Evolutionary conservation across 2,329 filamentous ascomycete species (phyloP), one percentile per base, ranked within the genome.

Genomic region (Xylaria hypoxylon): DNA sequence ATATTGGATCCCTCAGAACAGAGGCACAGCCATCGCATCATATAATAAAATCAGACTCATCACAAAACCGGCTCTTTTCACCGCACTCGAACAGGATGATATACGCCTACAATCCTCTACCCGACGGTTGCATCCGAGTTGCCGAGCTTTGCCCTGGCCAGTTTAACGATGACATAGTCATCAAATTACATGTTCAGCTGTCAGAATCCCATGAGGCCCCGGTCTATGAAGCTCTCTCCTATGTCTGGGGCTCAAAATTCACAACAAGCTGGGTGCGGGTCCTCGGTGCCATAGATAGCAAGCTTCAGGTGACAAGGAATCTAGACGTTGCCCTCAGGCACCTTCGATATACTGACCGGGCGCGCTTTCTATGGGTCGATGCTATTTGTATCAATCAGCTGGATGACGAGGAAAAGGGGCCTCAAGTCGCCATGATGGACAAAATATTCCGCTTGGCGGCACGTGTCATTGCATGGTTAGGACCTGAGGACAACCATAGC

Each of bases 391-490:
- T n/a, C n/a, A n/a, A 75, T 28, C 72, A 75, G 63, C 26, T 17
- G 6, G 59, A 74, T 19, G 6, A 67, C 1, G 47, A 26, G 0
- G 73, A 75, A 44, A 70, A 70, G 19, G 61, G 61, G 1, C 33
- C 33, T 0, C 69, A 73, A 11, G 70, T 75, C 8, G 56, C 62
- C 1, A 65, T 64, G 44, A 75, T 75, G 72, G 66, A 56, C 1
- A 47, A 69, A 0, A 73, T 76, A 19, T 76, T 65, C 28, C 52
- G 53, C 13, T 28, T 28, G 13, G 72, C 73, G 1, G 4, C 44
- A 2, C 70, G 66, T 3, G 70, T 74, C 1, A 42, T 74, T 10
- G 68, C 59, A 7, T 75, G 70, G 73, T 62, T 76, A 2, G 71
- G 73, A 0, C 68, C 45, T 0, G 68, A 70, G 38, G 53, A 62